Percentiles rank a stretch among this genome's conserved stretches.
Evolutionary conservation across 2,329 filamentous ascomycete genomes (phyloP).

Genomic region (Arthrobotrys sphaeroides): DNA sequence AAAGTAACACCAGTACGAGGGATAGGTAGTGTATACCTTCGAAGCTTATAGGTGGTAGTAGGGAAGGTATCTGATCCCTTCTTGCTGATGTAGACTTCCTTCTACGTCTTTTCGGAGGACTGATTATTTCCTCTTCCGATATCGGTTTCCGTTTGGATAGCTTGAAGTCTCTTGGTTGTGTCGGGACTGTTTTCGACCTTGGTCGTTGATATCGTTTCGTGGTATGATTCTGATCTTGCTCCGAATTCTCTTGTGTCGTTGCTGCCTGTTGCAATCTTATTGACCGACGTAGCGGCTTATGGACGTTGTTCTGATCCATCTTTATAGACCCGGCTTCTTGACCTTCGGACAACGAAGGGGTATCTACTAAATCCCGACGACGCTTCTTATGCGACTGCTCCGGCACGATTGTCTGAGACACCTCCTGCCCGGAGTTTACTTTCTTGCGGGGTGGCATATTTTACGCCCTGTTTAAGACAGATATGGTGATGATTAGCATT

Average conservation of each 20-base stretch:
- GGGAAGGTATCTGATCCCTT: conserved; percentile 29
- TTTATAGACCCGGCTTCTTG: conserved; percentile 36
- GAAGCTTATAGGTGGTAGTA: conserved; percentile 32
- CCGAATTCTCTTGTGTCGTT: conserved; percentile 13
- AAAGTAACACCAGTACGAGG: background rate
- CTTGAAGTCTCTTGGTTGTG: conserved; percentile 24
- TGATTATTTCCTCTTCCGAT: conserved; percentile 5
- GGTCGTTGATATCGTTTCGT: conserved; percentile 20
- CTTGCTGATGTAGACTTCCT: conserved; percentile 48
- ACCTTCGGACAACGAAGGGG: background rate
- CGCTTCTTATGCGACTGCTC: conserved; percentile 49
- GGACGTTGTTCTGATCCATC: conserved; percentile 34
- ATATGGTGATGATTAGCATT: conserved; percentile 49
- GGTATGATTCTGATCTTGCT: background rate
- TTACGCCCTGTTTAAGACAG: conserved; percentile 39
- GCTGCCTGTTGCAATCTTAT: conserved; percentile 42
- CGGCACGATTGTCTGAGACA: conserved; percentile 34
- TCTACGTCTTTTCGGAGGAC: conserved; percentile 31
- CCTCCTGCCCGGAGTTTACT: conserved; percentile 44
- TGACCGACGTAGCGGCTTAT: conserved; percentile 46
- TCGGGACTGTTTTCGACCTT: conserved; percentile 34
- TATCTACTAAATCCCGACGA: conserved; percentile 32
- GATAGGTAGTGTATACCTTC: conserved; percentile 14
- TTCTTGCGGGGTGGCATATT: conserved; percentile 50
- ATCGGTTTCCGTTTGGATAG: conserved; percentile 20